Evolutionary conservation across 2,329 filamentous ascomycete species (phyloP), one percentile per base, ranked within the genome.

Genomic region (Ophiostoma piceae): DNA sequence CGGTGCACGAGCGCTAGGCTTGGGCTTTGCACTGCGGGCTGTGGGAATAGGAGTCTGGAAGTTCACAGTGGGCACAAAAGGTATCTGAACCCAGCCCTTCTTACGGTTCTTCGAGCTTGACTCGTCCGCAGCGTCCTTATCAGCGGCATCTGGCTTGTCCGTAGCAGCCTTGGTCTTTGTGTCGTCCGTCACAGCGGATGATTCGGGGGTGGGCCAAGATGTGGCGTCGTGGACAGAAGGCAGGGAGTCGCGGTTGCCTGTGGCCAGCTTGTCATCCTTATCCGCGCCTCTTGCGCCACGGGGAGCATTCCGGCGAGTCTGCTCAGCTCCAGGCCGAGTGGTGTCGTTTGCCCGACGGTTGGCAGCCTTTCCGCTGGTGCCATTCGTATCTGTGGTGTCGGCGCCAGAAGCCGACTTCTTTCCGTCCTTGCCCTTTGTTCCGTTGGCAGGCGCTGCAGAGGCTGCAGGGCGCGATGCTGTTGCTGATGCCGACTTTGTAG

Each of bases 121-220:
- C 69, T 87, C 80, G n/a, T 85, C 88, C 72, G 88, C 84, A 62
- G 79, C 81, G 73, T 91, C 89, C 66, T 89, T 87, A 72, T 92
- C 89, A 65, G 87, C 84, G 14, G 84, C 83, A 29, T 87, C 82
- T 41, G 82, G 79, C 78, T 92, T 92, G 69, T 62, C 60, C 3
- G 39, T 11, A 2, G 26, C 22, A 26, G 83, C 80, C 78, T 92
- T 93, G 76, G 89, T 89, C 80, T 91, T 92, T 72, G 91, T 87
- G 74, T 95, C 92, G 73, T 84, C 82, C 65, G 79, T 79, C 67
- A 89, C 88, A 68, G 90, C 87, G 1, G 89, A 90, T 67, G 84
- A 89, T 74, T 97, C 92, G 0, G 93, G 93, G 2, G 94, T 98
- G 19, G 95, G 95, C 95, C 95, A 99, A 26, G 88, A 88, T 68